Evolutionary conservation across 352 stramenopile genomes (phyloP).

Genomic region (Globisporangium iwayamae): DNA sequence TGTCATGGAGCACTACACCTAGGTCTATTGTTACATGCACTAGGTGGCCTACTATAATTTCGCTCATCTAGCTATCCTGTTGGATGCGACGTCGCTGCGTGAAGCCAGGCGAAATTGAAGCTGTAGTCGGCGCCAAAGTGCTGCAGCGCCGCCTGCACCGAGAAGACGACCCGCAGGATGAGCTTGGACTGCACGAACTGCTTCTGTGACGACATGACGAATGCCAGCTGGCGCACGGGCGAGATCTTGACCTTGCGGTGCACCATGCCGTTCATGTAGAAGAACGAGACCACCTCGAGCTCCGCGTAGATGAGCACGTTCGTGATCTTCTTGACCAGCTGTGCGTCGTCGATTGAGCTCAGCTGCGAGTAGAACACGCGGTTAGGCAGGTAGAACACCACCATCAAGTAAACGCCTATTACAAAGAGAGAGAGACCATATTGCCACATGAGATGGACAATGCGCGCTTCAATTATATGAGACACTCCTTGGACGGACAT

Average conservation of each 20-base stretch:
- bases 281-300: slow-evolving; percentile 15
- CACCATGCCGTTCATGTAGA: slow-evolving; percentile 19
- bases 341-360: slow-evolving; percentile 9
- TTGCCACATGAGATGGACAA: not conserved
- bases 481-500: not conserved
- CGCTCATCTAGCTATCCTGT: not conserved
- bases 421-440: not conserved
- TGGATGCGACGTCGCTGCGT: not conserved
- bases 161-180: slow-evolving; percentile 42
- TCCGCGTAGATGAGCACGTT: slow-evolving; percentile 34
- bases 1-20: too few relatives aligned
- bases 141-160: slow-evolving; percentile 30
- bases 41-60: too few relatives aligned
- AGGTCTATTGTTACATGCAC: too few relatives aligned
- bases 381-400: slow-evolving; percentile 34
- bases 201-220: slow-evolving; percentile 28
- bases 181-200: slow-evolving; percentile 42
- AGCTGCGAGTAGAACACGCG: slow-evolving; percentile 33
- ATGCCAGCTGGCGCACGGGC: slow-evolving; percentile 27
- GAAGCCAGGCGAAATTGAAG: not conserved
- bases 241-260: slow-evolving; percentile 26
- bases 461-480: not conserved
- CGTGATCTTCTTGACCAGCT: slow-evolving; percentile 17
- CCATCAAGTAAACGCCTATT: slow-evolving; percentile 25
- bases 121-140: slow-evolving; percentile 19